Conservation (phyloP, 139 green algal genomes). For the Haematococcus lacustris region DNA sequence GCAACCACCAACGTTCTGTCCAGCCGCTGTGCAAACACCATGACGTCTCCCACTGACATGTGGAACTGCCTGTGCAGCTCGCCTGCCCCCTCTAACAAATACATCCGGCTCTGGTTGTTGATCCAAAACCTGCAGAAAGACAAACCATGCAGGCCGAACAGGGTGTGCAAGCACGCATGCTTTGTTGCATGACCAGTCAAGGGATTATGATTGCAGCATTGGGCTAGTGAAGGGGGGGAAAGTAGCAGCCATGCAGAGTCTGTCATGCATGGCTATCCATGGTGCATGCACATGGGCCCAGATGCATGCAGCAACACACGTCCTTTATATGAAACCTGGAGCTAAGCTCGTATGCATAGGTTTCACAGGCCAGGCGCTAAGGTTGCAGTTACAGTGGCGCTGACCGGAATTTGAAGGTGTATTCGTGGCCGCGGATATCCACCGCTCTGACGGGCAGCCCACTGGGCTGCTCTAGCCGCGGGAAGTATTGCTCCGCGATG, state of each 20-base stretch:
- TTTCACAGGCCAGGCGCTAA: neutral
- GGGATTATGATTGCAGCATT: too few species aligned
- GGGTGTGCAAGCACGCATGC: too few species aligned
- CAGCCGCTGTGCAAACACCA: conserved; percentile 59
- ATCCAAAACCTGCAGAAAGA: conserved; percentile 46
- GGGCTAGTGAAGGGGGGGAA: neutral
- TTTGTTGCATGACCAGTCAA: too few species aligned
- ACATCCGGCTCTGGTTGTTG: conserved; percentile 66
- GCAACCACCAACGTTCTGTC: conserved; percentile 53
- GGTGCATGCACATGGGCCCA: neutral
- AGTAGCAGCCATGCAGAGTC: neutral
- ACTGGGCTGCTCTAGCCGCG: conserved; percentile 37
- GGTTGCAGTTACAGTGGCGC: too few species aligned
- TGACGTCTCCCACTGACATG: conserved; percentile 55
- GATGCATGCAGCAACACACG: neutral
- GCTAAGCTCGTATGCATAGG: neutral
- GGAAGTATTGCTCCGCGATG: conserved; percentile 53
- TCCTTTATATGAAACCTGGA: too few species aligned
- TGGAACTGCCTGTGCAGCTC: conserved; percentile 53
- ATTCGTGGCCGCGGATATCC: conserved; percentile 39
- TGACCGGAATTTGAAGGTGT: conserved; percentile 53
- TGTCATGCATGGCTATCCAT: neutral
- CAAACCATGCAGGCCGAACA: too few species aligned
- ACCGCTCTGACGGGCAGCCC: conserved; percentile 35
- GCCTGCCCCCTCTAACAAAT: conserved; percentile 53